Evolutionary conservation across 441 rosid species (phyloP), one percentile per base, ranked within the genome.

Genomic region (Sinapis alba): DNA sequence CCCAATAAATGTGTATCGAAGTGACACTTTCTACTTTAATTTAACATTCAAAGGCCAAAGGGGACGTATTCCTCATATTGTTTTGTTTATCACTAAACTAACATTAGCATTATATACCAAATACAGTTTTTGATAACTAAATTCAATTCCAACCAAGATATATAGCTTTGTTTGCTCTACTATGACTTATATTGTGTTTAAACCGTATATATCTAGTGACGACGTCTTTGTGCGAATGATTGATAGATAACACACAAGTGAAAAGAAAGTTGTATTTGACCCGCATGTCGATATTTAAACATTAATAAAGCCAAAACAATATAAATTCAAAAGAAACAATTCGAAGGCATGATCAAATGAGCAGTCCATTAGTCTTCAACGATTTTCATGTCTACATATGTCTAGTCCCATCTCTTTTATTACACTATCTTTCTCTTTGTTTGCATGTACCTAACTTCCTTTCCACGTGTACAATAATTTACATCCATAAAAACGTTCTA

Each of bases 351-450:
- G 77, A 56, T 27, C 19, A 38, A 38, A 27, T 73, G 77, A 73
- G 65, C 71, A 73, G 77, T 65, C 65, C 58, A 47, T 18, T 73
- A 28, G 19, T 57, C 50, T 65, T 45, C 59, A 73, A 26, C 58
- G 65, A 73, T 73, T 56, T 73, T 56, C 65, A 56, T 65, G 65
- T 65, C 71, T 57, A 58, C 16, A 59, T 20, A 57, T 73, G 77
- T 65, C 51, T 43, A 73, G 77, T 73, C 77, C 72, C 77, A 73
- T 73, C 77, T 73, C 65, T 41, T 53, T 20, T 34, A 62, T 32
- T 34, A 21, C 54, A 34, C 41, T 21, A n/a, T 10, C 38, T 23
- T 72, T 72, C 38, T 38, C 4, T 64, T 64, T 64, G n/a, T 54
- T 53, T 72, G 56, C 70, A 63, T 72, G 76, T 62, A 53, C 41